Conservation (phyloP, 139 green algal species). For the Micromonas pusilla region DNA sequence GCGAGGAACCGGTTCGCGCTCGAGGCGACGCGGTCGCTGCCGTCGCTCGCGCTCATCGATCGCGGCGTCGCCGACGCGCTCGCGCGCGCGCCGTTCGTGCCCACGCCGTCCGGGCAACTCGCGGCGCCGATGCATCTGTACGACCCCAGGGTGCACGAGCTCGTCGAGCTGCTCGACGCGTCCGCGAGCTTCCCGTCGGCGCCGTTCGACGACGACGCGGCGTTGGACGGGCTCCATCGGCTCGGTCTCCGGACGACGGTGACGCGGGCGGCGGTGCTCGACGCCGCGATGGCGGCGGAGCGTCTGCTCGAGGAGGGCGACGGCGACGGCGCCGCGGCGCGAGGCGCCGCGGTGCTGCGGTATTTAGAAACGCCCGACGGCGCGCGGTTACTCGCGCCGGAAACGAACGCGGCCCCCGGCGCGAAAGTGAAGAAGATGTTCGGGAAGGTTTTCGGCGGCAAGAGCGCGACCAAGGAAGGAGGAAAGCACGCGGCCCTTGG, state of each 20-base stretch:
- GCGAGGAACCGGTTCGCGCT: not conserved
- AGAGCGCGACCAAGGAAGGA: not conserved
- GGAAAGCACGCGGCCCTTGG: not conserved
- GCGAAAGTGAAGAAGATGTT: not conserved
- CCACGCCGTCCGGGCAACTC: conserved; percentile 36
- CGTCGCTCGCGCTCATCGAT: not conserved
- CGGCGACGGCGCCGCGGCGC: conserved; percentile 41
- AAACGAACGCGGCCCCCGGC: not conserved
- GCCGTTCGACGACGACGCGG: conserved; percentile 35
- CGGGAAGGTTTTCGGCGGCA: not conserved
- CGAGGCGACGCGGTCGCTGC: not conserved
- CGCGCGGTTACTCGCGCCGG: conserved; percentile 16
- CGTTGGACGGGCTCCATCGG: conserved; percentile 46
- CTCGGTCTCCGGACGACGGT: conserved; percentile 50
- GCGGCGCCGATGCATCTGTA: conserved; percentile 49
- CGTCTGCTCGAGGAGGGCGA: conserved; percentile 22
- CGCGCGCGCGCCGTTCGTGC: conserved; percentile 42
- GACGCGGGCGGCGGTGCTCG: conserved; percentile 45
- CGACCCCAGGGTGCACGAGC: conserved; percentile 56
- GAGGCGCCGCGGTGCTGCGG: conserved; percentile 47
- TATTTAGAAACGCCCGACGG: conserved; percentile 54
- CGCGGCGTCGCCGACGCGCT: conserved; percentile 26
- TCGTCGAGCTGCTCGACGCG: conserved; percentile 53
- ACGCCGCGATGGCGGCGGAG: conserved; percentile 50
- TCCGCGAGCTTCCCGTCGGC: conserved; percentile 45